These are phyloP conservation scores for Lepraria neglecta DNA, from an alignment of 495 filamentous ascomycete genomes.

Conservation along the genomic window DNA sequence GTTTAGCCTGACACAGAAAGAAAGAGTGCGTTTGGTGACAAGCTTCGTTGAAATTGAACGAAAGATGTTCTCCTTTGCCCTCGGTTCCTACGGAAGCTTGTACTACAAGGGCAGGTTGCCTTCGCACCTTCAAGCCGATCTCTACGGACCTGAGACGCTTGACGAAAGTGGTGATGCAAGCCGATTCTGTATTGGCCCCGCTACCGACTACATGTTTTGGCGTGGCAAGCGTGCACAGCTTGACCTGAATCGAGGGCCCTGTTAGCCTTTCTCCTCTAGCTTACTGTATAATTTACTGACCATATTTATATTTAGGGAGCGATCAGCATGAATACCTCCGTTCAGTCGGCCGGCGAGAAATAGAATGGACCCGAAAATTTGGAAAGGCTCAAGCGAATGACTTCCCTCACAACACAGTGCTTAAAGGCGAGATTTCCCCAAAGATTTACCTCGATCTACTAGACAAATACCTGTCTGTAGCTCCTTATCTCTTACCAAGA, in stretches of 20 bases:
- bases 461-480: slow-evolving; percentile 27
- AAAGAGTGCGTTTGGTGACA: slow-evolving; percentile 36
- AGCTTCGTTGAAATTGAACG: slow-evolving; percentile 38
- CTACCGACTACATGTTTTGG: slow-evolving; percentile 36
- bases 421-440: slow-evolving; percentile 24
- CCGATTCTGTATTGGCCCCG: slow-evolving; percentile 37
- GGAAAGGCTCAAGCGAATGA: slow-evolving; percentile 13
- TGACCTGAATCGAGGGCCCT: slow-evolving; percentile 39
- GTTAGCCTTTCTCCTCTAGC: slow-evolving; percentile 21
- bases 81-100: slow-evolving; percentile 38
- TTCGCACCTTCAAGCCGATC: neutral
- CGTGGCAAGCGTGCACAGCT: slow-evolving; percentile 30
- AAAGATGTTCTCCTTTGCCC: slow-evolving; percentile 33
- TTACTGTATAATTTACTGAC: neutral
- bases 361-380: neutral
- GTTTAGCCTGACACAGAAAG: slow-evolving; percentile 35
- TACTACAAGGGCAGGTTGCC: slow-evolving; percentile 30
- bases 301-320: neutral
- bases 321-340: slow-evolving; percentile 14
- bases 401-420: slow-evolving; percentile 28
- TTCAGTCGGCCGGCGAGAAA: neutral
- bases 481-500: slow-evolving; percentile 28
- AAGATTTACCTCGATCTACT: slow-evolving; percentile 27
- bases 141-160: slow-evolving; percentile 14
- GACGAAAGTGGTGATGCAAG: slow-evolving; percentile 27